These are phyloP conservation scores for Sporobolomyces phaffii DNA, from an alignment of 768 basidiomycete genomes.

Conservation along the genomic window DNA sequence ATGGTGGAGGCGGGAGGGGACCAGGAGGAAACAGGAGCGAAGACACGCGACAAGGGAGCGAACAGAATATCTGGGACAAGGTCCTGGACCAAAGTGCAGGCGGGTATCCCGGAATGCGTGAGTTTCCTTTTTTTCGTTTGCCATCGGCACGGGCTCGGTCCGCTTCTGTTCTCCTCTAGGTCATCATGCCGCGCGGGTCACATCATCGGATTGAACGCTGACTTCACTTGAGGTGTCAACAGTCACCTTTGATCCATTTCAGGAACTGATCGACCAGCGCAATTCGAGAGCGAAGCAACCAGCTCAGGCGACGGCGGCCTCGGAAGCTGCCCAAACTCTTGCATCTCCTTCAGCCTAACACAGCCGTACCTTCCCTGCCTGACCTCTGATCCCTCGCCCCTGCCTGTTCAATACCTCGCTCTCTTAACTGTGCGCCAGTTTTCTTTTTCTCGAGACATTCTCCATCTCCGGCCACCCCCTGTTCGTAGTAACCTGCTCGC, in stretches of 20 bases:
- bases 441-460: too few relatives aligned
- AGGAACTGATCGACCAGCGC: neutral
- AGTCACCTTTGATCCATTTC: conserved; percentile 6
- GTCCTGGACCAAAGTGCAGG: conserved; percentile 3
- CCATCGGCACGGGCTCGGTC: neutral
- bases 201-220: neutral
- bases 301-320: too few relatives aligned
- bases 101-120: neutral
- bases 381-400: too few relatives aligned
- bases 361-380: too few relatives aligned
- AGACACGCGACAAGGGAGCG: neutral
- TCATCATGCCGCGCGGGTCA: too few relatives aligned
- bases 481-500: too few relatives aligned
- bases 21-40: neutral
- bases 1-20: neutral
- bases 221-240: neutral
- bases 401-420: too few relatives aligned
- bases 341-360: neutral
- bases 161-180: neutral
- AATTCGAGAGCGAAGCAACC: too few relatives aligned
- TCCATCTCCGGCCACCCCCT: too few relatives aligned
- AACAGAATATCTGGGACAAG: conserved; percentile 7
- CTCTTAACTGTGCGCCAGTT: too few relatives aligned
- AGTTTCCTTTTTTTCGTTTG: neutral
- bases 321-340: neutral